Evolutionary conservation across 768 basidiomycete genomes (phyloP).

Genomic region (Mycena galericulata): DNA sequence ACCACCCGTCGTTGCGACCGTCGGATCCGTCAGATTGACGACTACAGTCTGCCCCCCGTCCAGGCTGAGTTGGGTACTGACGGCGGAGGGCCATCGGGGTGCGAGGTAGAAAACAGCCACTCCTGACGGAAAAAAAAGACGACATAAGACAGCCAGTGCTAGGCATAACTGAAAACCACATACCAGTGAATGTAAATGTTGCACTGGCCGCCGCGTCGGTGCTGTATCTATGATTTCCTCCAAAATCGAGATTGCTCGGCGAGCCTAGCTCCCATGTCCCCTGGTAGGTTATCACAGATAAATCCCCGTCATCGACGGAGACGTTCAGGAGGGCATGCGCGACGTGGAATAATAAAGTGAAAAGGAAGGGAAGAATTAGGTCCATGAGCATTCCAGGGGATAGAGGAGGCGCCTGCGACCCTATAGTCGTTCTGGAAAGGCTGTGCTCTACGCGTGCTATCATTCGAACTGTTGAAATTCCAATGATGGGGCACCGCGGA

Average conservation of each 20-base stretch:
- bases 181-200: background rate
- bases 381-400: no score
- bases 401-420: no score
- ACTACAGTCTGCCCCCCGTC: constrained; percentile 48
- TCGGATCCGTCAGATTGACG: constrained; percentile 47
- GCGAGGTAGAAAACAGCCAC: constrained; percentile 57
- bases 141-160: background rate
- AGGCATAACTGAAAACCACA: background rate
- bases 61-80: constrained; percentile 54
- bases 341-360: background rate
- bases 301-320: background rate
- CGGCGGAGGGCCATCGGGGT: constrained; percentile 60
- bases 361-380: no score
- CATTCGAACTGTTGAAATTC: no score
- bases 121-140: constrained; percentile 41
- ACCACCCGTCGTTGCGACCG: constrained; percentile 7
- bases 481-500: no score
- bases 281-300: background rate
- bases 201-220: background rate
- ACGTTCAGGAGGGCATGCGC: background rate
- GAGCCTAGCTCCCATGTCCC: background rate
- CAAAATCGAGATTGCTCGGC: background rate
- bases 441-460: no score
- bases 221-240: background rate
- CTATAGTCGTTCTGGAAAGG: no score